These are phyloP conservation scores for Phytophthora fragariaefolia DNA, from an alignment of 352 stramenopile genomes.

Conservation along the genomic window DNA sequence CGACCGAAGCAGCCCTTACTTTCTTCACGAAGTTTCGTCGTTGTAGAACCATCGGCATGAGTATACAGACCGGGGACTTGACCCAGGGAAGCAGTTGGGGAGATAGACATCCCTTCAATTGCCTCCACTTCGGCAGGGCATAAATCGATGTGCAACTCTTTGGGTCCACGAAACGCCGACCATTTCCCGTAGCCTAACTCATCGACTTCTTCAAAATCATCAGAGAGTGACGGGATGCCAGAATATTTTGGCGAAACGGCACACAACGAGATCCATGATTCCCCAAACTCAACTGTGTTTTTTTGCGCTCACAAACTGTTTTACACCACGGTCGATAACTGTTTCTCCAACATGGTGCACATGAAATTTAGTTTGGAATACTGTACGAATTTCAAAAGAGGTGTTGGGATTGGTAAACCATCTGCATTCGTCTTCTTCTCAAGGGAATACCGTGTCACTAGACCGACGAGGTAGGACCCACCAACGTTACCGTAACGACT, in stretches of 20 bases:
- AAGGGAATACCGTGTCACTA: neutral
- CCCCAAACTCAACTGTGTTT: neutral
- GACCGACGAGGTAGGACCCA: neutral
- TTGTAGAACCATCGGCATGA: neutral
- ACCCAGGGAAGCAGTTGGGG: neutral
- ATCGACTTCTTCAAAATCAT: slow-evolving; percentile 7
- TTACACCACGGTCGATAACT: neutral
- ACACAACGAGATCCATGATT: slow-evolving; percentile 11
- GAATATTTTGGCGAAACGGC: slow-evolving; percentile 2
- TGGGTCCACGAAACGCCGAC: neutral
- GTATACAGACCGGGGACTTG: neutral
- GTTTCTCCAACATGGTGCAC: neutral
- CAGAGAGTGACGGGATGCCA: neutral
- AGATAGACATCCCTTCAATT: slow-evolving; percentile 5
- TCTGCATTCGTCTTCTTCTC: neutral
- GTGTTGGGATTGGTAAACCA: neutral
- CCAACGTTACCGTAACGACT: neutral
- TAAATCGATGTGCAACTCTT: too few species aligned
- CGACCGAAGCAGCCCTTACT: neutral
- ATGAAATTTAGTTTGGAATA: neutral
- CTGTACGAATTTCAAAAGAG: neutral
- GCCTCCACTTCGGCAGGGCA: slow-evolving; percentile 2
- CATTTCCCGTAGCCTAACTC: neutral
- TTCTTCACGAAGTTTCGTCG: neutral
- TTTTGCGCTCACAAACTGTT: slow-evolving; percentile 2